Base-by-base conservation (phyloP, 1,284 basidiomycete genomes). In the Ustilago shanxiensis region DNA sequence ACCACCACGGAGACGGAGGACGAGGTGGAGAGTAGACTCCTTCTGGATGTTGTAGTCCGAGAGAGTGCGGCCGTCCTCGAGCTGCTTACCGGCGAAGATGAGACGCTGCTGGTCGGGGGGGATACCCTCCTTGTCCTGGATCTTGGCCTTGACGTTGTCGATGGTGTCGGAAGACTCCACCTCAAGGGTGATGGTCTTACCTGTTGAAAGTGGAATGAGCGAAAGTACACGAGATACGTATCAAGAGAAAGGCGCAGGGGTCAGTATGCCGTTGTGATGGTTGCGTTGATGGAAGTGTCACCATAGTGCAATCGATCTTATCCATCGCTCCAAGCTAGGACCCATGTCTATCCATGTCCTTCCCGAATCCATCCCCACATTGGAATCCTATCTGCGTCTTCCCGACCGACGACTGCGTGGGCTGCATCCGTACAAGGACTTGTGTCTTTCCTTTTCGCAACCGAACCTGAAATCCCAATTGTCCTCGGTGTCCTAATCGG, bases 71-170 rank as follows among this genome's bases (percentile, higher is more conserved):
- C 87, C 88, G 77, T 88, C 88, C 83, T 88, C 88, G 60, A 98
- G 92, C 89, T 98, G 95, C 90, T 98, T 98, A 83, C 95, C 95
- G 66, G 95, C 95, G 87, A 98, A 98, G 90, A 98, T 98, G 87
- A 98, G 88, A 82, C 95, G 94, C 88, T 98, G 95, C 88, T 98
- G 95, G 89, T 97, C 95, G 81, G 94, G 94, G 67, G 94, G 93
- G 73, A 95, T 95, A 45, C 94, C 88, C 83, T 89, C 88, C 86
- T 89, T 89, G 84, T 89, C 88, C 82, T 89, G 88, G 72, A 89
- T 88, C 85, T 88, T 87, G 63, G 86, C 84, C 75, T 86, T 86
- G 66, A 86, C 84, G 64, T 85, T 85, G 80, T 86, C 83, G 76
- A 86, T 86, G 65, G 84, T 85, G 83, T 86, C 84, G 31, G 79